Evolutionary conservation across 2,329 filamentous ascomycete species (phyloP).

Genomic region (Byssothecium circinans): DNA sequence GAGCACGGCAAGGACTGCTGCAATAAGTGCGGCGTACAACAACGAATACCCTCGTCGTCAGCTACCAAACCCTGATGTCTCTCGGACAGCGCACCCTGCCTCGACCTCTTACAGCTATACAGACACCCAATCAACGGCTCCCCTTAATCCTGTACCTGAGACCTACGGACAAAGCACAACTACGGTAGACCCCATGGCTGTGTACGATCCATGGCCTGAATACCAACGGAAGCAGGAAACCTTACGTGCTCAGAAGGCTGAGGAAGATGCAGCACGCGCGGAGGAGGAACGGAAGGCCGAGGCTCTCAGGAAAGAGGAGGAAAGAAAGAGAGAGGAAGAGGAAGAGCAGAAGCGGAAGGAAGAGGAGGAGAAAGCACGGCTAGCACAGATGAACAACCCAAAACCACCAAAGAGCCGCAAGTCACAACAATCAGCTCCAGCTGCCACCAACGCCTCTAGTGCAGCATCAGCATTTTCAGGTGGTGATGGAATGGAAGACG

Average conservation of each 20-base stretch:
- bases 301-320: conserved; percentile 28
- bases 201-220: conserved; percentile 57
- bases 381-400: conserved; percentile 13
- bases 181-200: conserved; percentile 57
- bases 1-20: conserved; percentile 11
- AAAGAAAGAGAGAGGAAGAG: conserved; percentile 26
- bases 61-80: conserved; percentile 23
- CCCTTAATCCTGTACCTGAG: conserved; percentile 23
- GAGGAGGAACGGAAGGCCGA: conserved; percentile 36
- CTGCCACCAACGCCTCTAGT: background rate
- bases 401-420: conserved; percentile 21
- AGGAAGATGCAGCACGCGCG: conserved; percentile 37
- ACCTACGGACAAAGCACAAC: conserved; percentile 35
- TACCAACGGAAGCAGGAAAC: conserved; percentile 48
- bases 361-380: conserved; percentile 18
- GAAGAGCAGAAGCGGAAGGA: conserved; percentile 23
- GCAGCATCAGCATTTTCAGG: conserved; percentile 1
- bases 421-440: conserved; percentile 22
- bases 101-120: conserved; percentile 26
- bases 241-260: conserved; percentile 34
- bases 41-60: conserved; percentile 24
- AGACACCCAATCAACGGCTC: conserved; percentile 15
- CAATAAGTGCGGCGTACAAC: conserved; percentile 22
- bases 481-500: conserved; percentile 48
- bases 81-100: conserved; percentile 12